A percentile compares a stretch with the other conserved stretches of the same genome.
phyloP scores from a whole-genome alignment of 306 rosid species.

The Prunus fruticosa region DNA sequence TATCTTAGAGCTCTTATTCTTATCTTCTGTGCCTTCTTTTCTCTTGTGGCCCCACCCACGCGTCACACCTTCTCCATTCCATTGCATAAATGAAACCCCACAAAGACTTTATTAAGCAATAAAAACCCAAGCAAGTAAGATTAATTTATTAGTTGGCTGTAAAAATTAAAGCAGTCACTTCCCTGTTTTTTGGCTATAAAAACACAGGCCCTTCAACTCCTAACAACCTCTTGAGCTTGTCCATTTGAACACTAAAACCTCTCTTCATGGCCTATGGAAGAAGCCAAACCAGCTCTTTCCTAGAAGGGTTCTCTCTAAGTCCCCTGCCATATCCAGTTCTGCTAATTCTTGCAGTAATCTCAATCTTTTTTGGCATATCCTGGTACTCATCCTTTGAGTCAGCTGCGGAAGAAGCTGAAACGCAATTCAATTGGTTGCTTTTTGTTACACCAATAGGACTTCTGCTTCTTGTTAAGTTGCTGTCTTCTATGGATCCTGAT shows the following conservation, averaged over 20 bases:
- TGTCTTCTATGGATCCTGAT: slow-evolving; percentile 60
- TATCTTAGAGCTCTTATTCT: too few relatives aligned
- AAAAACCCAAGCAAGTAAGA: not conserved
- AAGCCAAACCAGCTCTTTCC: slow-evolving; percentile 44
- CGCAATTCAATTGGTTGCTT: slow-evolving; percentile 53
- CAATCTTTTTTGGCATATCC: slow-evolving; percentile 51
- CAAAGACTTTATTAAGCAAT: not conserved
- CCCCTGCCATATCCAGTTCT: slow-evolving; percentile 81
- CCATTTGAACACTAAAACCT: not conserved
- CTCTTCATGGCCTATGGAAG: slow-evolving; percentile 42
- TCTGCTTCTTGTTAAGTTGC: slow-evolving; percentile 51
- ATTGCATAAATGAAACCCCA: not conserved
- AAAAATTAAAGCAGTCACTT: too few relatives aligned
- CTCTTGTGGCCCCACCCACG: too few relatives aligned
- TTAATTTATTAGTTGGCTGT: too few relatives aligned
- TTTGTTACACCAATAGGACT: slow-evolving; percentile 51
- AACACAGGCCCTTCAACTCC: not conserved
- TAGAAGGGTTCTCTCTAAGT: slow-evolving; percentile 51
- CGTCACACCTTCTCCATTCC: too few relatives aligned
- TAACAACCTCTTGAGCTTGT: not conserved
- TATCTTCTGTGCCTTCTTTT: too few relatives aligned
- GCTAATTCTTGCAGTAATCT: slow-evolving; percentile 49
- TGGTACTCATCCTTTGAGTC: slow-evolving; percentile 64
- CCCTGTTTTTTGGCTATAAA: slow-evolving; percentile 9
- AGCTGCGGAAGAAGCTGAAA: slow-evolving; percentile 52